phyloP scores from a whole-genome alignment of 169 alveolate species.

The Theileria equi region DNA sequence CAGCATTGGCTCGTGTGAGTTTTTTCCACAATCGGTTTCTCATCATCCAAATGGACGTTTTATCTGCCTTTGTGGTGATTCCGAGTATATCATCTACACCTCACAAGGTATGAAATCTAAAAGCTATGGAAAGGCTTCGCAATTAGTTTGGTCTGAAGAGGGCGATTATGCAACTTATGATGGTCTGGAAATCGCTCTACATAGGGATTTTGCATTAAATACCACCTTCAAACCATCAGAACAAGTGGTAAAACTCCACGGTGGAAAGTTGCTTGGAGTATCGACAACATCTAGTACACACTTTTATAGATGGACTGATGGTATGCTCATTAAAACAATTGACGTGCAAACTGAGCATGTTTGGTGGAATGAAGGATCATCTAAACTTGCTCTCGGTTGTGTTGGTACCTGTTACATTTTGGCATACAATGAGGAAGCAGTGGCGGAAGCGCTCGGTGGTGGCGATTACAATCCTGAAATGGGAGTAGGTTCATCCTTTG shows the following conservation, averaged over 20 bases:
- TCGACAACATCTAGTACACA: slow-evolving; percentile 85
- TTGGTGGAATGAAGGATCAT: slow-evolving; percentile 68
- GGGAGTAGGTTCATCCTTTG: slow-evolving; percentile 61
- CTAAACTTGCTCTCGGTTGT: slow-evolving; percentile 68
- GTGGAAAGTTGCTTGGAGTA: slow-evolving; percentile 87
- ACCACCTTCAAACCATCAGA: slow-evolving; percentile 82
- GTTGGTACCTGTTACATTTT: slow-evolving; percentile 64
- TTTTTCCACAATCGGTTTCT: slow-evolving; percentile 88
- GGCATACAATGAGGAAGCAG: slow-evolving; percentile 36
- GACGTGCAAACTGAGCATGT: slow-evolving; percentile 58
- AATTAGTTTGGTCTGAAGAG: slow-evolving; percentile 90
- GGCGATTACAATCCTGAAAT: not conserved
- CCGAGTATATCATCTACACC: slow-evolving; percentile 94
- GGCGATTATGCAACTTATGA: slow-evolving; percentile 94
- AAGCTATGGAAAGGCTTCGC: slow-evolving; percentile 91
- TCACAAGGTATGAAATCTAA: slow-evolving; percentile 87
- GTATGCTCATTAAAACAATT: slow-evolving; percentile 60
- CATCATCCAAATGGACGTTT: slow-evolving; percentile 97
- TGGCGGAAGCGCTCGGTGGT: not conserved
- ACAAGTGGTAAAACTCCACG: slow-evolving; percentile 83
- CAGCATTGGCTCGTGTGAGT: slow-evolving; percentile 83
- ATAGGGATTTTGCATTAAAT: slow-evolving; percentile 79
- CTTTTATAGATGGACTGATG: slow-evolving; percentile 94
- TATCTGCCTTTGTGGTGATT: slow-evolving; percentile 94
- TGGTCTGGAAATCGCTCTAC: slow-evolving; percentile 79